phyloP scores from a whole-genome alignment of 2,329 filamentous ascomycete species.

The Ceratocystis destructans region DNA sequence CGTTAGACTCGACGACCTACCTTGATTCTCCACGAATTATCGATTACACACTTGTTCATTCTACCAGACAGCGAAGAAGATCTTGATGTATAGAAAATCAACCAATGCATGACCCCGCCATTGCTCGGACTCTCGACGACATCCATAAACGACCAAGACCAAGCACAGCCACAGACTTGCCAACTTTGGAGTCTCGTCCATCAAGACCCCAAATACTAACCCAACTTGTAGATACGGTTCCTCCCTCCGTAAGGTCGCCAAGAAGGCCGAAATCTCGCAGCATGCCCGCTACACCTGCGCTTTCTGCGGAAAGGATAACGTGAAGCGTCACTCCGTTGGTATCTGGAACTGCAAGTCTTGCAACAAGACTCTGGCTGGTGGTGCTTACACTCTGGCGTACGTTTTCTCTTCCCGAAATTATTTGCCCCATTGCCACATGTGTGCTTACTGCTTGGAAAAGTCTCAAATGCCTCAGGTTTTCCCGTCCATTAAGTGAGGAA shows the following conservation, averaged over 20 bases:
- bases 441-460: not conserved
- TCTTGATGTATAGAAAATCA: not conserved
- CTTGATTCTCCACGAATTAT: not conserved
- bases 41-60: not conserved
- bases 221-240: conserved; percentile 70
- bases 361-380: conserved; percentile 68
- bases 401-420: conserved; percentile 31
- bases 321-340: conserved; percentile 79
- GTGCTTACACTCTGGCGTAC: conserved; percentile 94
- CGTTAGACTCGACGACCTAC: not conserved
- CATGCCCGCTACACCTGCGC: conserved; percentile 96
- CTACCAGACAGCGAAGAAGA: not conserved
- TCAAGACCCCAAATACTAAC: conserved; percentile 23
- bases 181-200: not conserved
- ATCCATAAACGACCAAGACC: not conserved
- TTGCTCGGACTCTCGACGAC: not conserved
- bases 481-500: not conserved
- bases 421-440: not conserved
- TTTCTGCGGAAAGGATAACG: conserved; percentile 95
- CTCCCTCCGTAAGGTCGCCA: conserved; percentile 87
- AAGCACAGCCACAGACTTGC: not conserved
- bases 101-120: not conserved
- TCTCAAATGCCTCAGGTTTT: not conserved
- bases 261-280: conserved; percentile 99
- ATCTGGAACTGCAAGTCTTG: conserved; percentile 97